Conservation (phyloP, 2,329 filamentous ascomycete genomes). For the Neospermospora avenae region DNA sequence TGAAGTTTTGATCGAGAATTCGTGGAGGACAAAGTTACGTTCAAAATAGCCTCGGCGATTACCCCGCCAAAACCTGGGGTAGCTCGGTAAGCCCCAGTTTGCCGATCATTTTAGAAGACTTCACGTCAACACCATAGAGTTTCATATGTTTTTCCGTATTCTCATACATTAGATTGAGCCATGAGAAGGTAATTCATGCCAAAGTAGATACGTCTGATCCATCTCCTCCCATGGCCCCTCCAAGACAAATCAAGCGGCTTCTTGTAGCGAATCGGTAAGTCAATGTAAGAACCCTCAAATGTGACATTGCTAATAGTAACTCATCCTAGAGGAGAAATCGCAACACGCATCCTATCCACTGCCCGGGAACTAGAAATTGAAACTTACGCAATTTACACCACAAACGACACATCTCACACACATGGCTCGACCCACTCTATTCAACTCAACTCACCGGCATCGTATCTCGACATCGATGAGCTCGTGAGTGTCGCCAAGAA, state of each 20-base stretch:
- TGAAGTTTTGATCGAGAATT: too few species aligned
- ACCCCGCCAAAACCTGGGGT: conserved; percentile 8
- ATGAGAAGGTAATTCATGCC: neutral
- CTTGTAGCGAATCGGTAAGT: conserved; percentile 51
- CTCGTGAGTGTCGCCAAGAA: conserved; percentile 47
- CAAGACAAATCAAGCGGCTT: conserved; percentile 44
- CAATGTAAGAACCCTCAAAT: neutral
- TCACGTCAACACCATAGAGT: neutral
- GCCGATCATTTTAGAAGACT: neutral
- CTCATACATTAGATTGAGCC: neutral
- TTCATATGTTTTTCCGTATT: neutral
- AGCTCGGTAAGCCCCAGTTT: neutral
- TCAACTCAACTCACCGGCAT: conserved; percentile 46
- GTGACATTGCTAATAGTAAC: neutral
- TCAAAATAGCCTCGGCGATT: conserved; percentile 7
- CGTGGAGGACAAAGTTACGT: too few species aligned
- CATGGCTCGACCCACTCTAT: conserved; percentile 49
- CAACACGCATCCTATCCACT: conserved; percentile 55
- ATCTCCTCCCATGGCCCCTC: neutral
- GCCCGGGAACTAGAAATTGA: conserved; percentile 56
- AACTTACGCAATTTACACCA: conserved; percentile 53
- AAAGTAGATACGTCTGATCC: neutral
- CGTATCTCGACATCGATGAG: conserved; percentile 50
- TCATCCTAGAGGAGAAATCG: conserved; percentile 59
- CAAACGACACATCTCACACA: conserved; percentile 53